phyloP scores from a whole-genome alignment of 805 yeast genomes.

The Lachancea kluyveri region DNA sequence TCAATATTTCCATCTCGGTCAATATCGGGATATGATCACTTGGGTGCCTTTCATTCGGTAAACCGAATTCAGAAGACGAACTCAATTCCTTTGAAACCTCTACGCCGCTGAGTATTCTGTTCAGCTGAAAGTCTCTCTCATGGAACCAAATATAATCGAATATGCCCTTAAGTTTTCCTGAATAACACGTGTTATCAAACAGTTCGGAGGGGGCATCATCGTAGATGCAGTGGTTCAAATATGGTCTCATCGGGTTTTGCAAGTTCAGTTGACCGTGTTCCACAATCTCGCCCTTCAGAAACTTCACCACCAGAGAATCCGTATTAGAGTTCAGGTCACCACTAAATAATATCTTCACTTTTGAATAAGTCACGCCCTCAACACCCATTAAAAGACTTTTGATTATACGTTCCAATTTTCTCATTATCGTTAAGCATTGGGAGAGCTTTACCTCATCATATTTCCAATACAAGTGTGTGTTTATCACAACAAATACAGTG shows the following conservation, averaged over 20 bases:
- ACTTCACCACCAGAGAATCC: slow-evolving; percentile 43
- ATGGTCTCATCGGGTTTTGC: slow-evolving; percentile 29
- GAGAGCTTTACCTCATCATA: slow-evolving; percentile 48
- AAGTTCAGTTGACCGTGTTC: slow-evolving; percentile 24
- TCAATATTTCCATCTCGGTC: slow-evolving; percentile 30
- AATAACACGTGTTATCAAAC: slow-evolving; percentile 40
- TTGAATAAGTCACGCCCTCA: slow-evolving; percentile 19
- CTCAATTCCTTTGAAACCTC: slow-evolving; percentile 26
- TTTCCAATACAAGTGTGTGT: slow-evolving; percentile 60
- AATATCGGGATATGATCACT: slow-evolving; percentile 46
- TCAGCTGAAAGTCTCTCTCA: slow-evolving; percentile 33
- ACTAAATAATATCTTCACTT: slow-evolving; percentile 38
- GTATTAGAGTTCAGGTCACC: slow-evolving; percentile 56
- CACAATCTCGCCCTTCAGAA: slow-evolving; percentile 32
- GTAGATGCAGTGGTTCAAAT: slow-evolving; percentile 27
- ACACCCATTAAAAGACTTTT: slow-evolving; percentile 18
- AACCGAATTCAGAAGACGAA: slow-evolving; percentile 29
- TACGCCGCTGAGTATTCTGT: slow-evolving; percentile 45
- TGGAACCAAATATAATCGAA: slow-evolving; percentile 57
- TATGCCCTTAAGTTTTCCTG: slow-evolving; percentile 43
- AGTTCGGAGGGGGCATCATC: slow-evolving; percentile 26
- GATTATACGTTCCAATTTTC: slow-evolving; percentile 25
- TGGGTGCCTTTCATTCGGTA: slow-evolving; percentile 55
- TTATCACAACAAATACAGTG: slow-evolving; percentile 41
- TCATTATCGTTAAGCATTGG: slow-evolving; percentile 44